Percentiles rank a stretch among this genome's conserved stretches.
phyloP scores from a whole-genome alignment of 179 eudicot species.

The Beta macrorhiza region DNA sequence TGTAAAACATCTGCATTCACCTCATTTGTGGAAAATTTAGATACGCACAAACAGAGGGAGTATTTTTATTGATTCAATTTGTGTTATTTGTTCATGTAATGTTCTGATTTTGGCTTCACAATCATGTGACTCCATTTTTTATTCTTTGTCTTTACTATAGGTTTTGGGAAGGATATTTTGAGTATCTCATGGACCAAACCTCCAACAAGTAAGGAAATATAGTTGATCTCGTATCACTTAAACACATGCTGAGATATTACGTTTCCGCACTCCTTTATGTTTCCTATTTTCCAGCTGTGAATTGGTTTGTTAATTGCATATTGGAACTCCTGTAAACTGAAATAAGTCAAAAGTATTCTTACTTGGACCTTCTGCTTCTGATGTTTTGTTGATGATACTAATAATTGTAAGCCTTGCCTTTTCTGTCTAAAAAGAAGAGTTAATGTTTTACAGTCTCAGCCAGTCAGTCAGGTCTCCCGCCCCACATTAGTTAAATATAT shows the following conservation, averaged over 20 bases:
- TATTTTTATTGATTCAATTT: neutral
- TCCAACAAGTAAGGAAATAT: constrained; percentile 71
- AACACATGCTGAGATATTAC: neutral
- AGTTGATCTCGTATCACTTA: neutral
- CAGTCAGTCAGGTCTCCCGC: neutral
- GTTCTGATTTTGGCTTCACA: neutral
- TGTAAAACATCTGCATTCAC: no score
- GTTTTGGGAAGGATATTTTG: constrained; percentile 99
- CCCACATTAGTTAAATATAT: neutral
- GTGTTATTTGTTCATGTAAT: neutral
- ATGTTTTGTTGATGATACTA: neutral
- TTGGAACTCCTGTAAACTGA: constrained; percentile 9
- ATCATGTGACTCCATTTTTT: neutral
- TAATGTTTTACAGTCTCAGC: neutral
- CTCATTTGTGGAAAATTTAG: no score
- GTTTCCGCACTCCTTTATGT: neutral
- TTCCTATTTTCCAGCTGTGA: neutral
- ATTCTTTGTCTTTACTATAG: constrained; percentile 41
- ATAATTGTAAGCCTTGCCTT: neutral
- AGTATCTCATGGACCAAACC: constrained; percentile 84
- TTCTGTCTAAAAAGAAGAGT: neutral
- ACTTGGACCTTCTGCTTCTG: neutral
- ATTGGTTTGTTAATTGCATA: neutral
- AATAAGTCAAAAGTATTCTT: neutral
- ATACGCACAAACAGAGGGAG: no score